phyloP scores from a whole-genome alignment of 371 early-diverging fungal genomes.

The Smittium mucronatum region DNA sequence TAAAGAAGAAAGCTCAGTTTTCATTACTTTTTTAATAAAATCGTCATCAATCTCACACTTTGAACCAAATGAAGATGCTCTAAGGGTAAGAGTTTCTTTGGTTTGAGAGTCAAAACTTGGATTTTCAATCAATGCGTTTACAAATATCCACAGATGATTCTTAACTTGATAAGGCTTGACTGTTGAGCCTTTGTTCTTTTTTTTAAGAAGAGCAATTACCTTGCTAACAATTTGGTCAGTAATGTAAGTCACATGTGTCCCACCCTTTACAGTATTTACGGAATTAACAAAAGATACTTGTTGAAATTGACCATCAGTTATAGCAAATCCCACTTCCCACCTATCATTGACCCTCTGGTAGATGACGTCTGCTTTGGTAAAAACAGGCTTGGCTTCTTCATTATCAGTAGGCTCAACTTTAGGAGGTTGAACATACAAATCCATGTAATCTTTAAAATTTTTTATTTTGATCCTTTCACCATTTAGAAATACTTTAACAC shows the following conservation, averaged over 20 bases:
- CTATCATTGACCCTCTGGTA: slow-evolving; percentile 64
- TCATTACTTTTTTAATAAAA: slow-evolving; percentile 67
- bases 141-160: slow-evolving; percentile 86
- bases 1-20: slow-evolving; percentile 78
- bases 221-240: slow-evolving; percentile 78
- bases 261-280: slow-evolving; percentile 97
- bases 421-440: slow-evolving; percentile 54
- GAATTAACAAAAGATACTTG: slow-evolving; percentile 98
- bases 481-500: slow-evolving; percentile 88
- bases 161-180: slow-evolving; percentile 85
- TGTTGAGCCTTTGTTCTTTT: slow-evolving; percentile 60
- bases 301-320: slow-evolving; percentile 91
- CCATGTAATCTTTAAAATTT: slow-evolving; percentile 85
- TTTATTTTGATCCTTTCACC: slow-evolving; percentile 71
- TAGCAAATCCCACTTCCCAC: slow-evolving; percentile 96
- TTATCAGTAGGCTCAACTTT: slow-evolving; percentile 19
- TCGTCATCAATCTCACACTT: slow-evolving; percentile 64
- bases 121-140: slow-evolving; percentile 97
- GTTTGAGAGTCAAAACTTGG: slow-evolving; percentile 99
- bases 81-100: slow-evolving; percentile 95
- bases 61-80: slow-evolving; percentile 74
- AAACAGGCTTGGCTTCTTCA: not conserved
- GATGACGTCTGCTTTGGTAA: slow-evolving; percentile 37
- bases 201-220: slow-evolving; percentile 62
- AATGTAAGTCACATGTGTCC: slow-evolving; percentile 88